A percentile compares a stretch with the other conserved stretches of the same genome.
Conservation (phyloP, 1,284 basidiomycete species). For the Anthracocystis setariae region DNA sequence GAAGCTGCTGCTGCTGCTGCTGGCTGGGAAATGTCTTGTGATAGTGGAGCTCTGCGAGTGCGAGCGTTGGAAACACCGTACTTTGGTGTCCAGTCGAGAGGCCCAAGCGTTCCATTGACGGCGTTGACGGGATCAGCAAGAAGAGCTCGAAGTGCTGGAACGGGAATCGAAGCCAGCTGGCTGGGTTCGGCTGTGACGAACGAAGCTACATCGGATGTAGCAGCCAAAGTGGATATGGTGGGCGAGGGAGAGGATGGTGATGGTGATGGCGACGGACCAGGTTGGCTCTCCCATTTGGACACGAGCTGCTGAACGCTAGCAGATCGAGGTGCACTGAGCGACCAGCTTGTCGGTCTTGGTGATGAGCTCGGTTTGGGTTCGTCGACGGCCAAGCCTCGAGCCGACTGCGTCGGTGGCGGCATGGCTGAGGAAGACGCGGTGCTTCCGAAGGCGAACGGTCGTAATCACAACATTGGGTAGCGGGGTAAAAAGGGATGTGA, state of each 20-base stretch:
- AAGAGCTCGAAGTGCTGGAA: slow-evolving; percentile 12
- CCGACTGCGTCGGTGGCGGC: slow-evolving; percentile 11
- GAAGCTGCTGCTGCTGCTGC: neutral
- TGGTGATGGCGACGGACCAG: slow-evolving; percentile 3
- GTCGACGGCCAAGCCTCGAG: neutral
- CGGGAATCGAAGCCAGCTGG: neutral
- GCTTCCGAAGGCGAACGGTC: slow-evolving; percentile 6
- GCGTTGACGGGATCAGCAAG: slow-evolving; percentile 22
- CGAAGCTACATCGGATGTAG: neutral
- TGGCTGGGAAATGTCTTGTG: neutral
- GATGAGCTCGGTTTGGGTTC: slow-evolving; percentile 4
- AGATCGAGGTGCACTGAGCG: slow-evolving; percentile 23
- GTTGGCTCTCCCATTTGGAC: slow-evolving; percentile 30
- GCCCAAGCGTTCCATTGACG: slow-evolving; percentile 37
- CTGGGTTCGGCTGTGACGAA: neutral
- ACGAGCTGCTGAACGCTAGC: slow-evolving; percentile 42
- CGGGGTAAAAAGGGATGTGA: neutral
- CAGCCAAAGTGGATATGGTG: slow-evolving; percentile 1
- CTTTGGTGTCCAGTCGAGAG: slow-evolving; percentile 48
- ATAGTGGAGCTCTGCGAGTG: slow-evolving; percentile 5
- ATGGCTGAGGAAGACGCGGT: slow-evolving; percentile 5
- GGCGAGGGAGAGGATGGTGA: slow-evolving; percentile 1
- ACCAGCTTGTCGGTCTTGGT: slow-evolving; percentile 30
- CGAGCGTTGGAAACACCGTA: slow-evolving; percentile 25
- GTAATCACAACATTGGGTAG: slow-evolving; percentile 17